Base-by-base conservation (phyloP, 2,329 filamentous ascomycete genomes). In the Fusarium bulbicola region DNA sequence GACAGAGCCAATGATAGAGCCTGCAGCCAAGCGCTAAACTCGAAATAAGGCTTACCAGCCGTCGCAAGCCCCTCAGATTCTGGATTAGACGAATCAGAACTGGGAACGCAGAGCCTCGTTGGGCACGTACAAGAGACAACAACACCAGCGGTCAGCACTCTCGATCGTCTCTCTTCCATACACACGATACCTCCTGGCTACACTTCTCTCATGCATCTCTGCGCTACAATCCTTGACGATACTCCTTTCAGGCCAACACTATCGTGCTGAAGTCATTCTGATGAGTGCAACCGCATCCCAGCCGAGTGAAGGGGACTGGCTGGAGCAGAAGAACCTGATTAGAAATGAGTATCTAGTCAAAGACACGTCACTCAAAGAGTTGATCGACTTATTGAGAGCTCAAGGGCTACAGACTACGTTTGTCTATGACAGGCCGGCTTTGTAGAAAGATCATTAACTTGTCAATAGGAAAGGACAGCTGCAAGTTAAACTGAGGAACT, bases 401-500 rank as follows among this genome's bases (percentile, higher is more conserved):
- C 34, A 7, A 16, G 34, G 50, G 0, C 0, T 53, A 0, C 7
- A 21, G 0, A 4, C 2, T 0, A 3, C 50, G 49, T 53, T 21
- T 16, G 24, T 36, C 11, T 5, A 30, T 30, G 1, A 30, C 11
- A 30, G 30, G 30, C 1, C 1, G 30, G 1, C 11, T 4, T 5
- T 30, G 12, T 30, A 12, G 30, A 12, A 12, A 34, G 5, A 2
- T 5, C 1, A 4, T 5, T 58, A 7, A 47, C 24, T 1, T 3
- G 4, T 2, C 2, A 9, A 1, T 8, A 57, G 54, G 0, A 49
- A 58, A 10, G 34, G 16, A 0, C 43, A 59, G 5, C 12, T 59
- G 0, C 26, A 59, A 20, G 3, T 0, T 1, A 53, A 8, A 1
- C 57, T 59, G 0, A 18, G 1, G 5, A 59, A 0, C 4, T 59